Base-by-base conservation (phyloP, 2,329 filamentous ascomycete genomes). In the Falciphora oryzae region DNA sequence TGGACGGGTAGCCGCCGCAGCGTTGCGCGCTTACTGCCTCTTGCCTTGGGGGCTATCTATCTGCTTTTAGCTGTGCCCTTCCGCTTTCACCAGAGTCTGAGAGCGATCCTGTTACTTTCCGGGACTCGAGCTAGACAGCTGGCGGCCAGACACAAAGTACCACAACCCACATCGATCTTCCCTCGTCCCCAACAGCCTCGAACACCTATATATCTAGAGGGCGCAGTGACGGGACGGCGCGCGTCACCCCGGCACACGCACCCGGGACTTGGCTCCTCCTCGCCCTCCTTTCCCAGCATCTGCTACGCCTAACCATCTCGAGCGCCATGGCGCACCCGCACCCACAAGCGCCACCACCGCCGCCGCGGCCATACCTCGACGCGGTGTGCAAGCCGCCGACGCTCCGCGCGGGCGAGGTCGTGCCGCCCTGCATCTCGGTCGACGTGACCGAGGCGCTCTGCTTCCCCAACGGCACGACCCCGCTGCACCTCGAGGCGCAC, bases 391-490 rank as follows among this genome's bases (percentile, higher is more conserved):
- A 69, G 29, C 70, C 70, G 13, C 63, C 67, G 18, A 66, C 66
- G 2, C 63, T 69, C 28, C 65, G 65, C 59, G 56, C 64, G 16
- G 59, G 65, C 27, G 69, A 71, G n/a, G 65, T 70, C 3, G 64
- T 73, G 1, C 72, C 74, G 27, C 74, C 75, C 10, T 77, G 75
- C 67, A 69, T 73, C 64, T 69, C 69, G 29, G 72, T 76, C 66
- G 70, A 71, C 64, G 72, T 69, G 63, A 78, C 76, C 65, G 69
- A 77, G 68, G 68, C 67, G 5, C 64, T 70, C 16, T 77, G 75
- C 68, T 65, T 63, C 4, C 71, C 75, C 61, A 77, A 77, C 66
- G 73, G 73, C 65, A 75, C 73, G 4, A 63, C 65, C 0, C 67
- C 70, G 27, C 60, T 72, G 14, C 68, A 70, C 64, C 65, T 71